Percentiles rank a stretch among this genome's conserved stretches.
phyloP scores from a whole-genome alignment of 176 grass and related monocot genomes.

The Zea luxurians region DNA sequence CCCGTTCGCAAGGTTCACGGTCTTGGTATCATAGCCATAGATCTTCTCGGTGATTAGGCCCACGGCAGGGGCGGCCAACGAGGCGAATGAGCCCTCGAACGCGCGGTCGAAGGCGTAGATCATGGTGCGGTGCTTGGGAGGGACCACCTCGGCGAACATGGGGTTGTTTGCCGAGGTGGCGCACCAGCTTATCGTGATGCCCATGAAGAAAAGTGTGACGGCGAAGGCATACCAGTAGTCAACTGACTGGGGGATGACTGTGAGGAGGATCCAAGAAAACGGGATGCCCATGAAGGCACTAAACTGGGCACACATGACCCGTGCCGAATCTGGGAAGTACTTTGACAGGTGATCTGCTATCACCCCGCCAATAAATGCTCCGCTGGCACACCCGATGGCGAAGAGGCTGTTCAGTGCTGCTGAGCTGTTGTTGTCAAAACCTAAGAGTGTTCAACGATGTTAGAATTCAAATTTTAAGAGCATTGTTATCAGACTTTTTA shows the following conservation, averaged over 20 bases:
- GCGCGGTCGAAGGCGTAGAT: constrained; percentile 78
- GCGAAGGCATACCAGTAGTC: constrained; percentile 64
- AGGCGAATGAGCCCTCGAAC: constrained; percentile 76
- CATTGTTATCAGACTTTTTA: not conserved
- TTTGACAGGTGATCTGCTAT: constrained; percentile 70
- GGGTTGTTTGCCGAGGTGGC: constrained; percentile 79
- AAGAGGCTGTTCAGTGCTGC: constrained; percentile 83
- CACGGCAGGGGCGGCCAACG: constrained; percentile 66
- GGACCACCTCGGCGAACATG: constrained; percentile 87
- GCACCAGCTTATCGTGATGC: constrained; percentile 81
- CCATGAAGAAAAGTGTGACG: constrained; percentile 71
- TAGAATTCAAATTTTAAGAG: not conserved
- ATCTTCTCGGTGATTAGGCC: constrained; percentile 78
- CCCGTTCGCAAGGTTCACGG: constrained; percentile 55
- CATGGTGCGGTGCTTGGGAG: constrained; percentile 76
- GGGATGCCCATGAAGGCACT: constrained; percentile 97
- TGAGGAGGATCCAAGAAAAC: constrained; percentile 77
- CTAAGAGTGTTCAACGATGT: constrained; percentile 40
- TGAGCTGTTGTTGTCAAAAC: constrained; percentile 75
- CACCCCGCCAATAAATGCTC: constrained; percentile 67
- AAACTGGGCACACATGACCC: constrained; percentile 91
- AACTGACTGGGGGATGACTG: constrained; percentile 60
- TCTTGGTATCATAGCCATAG: constrained; percentile 74
- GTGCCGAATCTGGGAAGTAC: constrained; percentile 64
- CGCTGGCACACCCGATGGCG: constrained; percentile 73